Conservation (phyloP, 1,284 basidiomycete species). For the Agaricales sp. region DNA sequence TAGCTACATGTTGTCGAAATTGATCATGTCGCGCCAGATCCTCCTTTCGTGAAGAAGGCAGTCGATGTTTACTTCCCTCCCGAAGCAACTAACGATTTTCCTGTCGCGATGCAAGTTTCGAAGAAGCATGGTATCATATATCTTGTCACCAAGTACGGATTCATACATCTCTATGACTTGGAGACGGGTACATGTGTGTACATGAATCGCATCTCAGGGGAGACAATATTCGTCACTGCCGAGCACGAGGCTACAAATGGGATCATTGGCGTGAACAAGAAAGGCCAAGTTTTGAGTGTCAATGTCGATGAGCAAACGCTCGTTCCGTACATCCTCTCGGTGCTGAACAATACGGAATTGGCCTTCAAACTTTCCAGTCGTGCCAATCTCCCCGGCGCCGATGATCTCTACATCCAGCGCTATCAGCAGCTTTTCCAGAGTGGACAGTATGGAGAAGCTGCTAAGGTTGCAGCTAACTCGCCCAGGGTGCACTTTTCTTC, state of each 20-base stretch:
- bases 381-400: constrained; percentile 95
- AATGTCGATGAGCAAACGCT: constrained; percentile 96
- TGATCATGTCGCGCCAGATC: constrained; percentile 91
- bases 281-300: constrained; percentile 96
- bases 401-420: constrained; percentile 94
- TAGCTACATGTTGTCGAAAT: constrained; percentile 98
- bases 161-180: constrained; percentile 98
- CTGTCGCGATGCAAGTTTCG: constrained; percentile 99
- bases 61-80: constrained; percentile 99
- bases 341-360: constrained; percentile 95
- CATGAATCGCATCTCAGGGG: constrained; percentile 99
- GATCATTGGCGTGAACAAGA: constrained; percentile 99
- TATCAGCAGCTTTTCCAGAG: constrained; percentile 90
- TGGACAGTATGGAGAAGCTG: constrained; percentile 93
- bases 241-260: constrained; percentile 92
- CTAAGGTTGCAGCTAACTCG: constrained; percentile 97
- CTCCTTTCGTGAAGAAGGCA: constrained; percentile 95
- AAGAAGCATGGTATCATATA: constrained; percentile 96
- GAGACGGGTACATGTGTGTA: constrained; percentile 98
- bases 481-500: constrained; percentile 52
- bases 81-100: constrained; percentile 98
- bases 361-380: constrained; percentile 98
- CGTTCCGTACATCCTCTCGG: constrained; percentile 90
- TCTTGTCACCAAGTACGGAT: constrained; percentile 98
- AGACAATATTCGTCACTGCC: constrained; percentile 98